Evolutionary conservation across 345 rosid species (phyloP).

Genomic region (Populus simonii): DNA sequence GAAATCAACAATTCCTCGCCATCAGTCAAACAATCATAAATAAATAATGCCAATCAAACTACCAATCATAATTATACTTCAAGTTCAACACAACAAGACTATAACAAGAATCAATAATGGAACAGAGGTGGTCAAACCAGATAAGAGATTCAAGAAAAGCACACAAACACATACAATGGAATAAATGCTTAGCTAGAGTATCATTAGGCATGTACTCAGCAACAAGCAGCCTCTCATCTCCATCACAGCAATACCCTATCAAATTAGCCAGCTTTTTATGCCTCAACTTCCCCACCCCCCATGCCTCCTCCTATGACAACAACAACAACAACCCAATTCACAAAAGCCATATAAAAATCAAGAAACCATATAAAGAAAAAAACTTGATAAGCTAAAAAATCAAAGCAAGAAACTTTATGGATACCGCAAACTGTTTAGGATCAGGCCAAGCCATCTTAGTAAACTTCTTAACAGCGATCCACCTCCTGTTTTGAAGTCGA

Average conservation of each 20-base stretch:
- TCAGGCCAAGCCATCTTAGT: conserved; percentile 83
- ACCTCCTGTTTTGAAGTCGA: conserved; percentile 53
- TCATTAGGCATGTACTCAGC: conserved; percentile 98
- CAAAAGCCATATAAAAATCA: not conserved
- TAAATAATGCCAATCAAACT: not conserved
- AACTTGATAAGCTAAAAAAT: not conserved
- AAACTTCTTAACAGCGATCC: conserved; percentile 90
- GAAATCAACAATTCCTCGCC: not conserved
- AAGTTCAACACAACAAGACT: not conserved
- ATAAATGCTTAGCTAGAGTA: conserved; percentile 93
- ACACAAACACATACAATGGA: conserved; percentile 58
- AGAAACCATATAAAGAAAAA: not conserved
- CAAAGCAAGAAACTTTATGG: not conserved
- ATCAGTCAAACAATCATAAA: not conserved
- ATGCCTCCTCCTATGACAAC: conserved; percentile 74
- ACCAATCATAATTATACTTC: not conserved
- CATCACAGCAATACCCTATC: conserved; percentile 96
- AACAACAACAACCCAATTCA: conserved; percentile 17
- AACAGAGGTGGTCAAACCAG: not conserved
- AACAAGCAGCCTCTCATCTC: conserved; percentile 93
- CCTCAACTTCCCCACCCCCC: conserved; percentile 85
- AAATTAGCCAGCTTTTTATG: conserved; percentile 82
- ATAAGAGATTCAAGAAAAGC: not conserved
- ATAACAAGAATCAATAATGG: not conserved
- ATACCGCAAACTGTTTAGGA: conserved; percentile 70